Evolutionary conservation across 176 grass and related monocot genomes (phyloP).

Genomic region (Metroxylon sagu): DNA sequence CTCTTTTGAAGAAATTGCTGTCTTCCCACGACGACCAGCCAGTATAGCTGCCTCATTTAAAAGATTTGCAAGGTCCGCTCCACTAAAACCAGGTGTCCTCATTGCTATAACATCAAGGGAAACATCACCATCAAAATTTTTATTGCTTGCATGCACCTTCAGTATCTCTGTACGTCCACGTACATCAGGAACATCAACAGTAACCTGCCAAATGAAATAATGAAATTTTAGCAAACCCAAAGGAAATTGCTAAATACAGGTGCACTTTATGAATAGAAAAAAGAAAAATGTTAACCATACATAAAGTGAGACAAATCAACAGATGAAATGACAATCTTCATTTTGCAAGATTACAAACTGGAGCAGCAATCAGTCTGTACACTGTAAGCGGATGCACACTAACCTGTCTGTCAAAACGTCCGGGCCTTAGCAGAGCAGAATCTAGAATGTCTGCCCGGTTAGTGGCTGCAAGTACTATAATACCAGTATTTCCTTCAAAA

Average conservation of each 20-base stretch:
- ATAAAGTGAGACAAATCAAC: too few species aligned
- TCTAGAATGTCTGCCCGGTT: constrained; percentile 96
- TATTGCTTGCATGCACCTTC: constrained; percentile 89
- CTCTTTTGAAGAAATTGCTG: constrained; percentile 89
- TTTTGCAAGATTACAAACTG: too few species aligned
- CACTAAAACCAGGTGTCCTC: constrained; percentile 98
- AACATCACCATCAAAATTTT: constrained; percentile 91
- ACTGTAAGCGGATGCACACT: constrained; percentile 1
- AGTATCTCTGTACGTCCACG: constrained; percentile 91
- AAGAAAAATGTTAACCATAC: too few species aligned
- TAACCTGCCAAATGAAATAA: constrained; percentile 37
- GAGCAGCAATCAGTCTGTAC: too few species aligned
- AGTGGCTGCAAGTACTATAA: constrained; percentile 95
- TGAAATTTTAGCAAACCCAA: too few species aligned
- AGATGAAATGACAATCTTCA: too few species aligned
- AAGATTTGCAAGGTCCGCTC: constrained; percentile 97
- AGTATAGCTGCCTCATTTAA: constrained; percentile 95
- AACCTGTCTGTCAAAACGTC: constrained; percentile 99
- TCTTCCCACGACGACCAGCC: constrained; percentile 68
- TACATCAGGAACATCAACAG: constrained; percentile 95
- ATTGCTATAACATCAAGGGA: constrained; percentile 97
- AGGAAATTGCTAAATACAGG: too few species aligned
- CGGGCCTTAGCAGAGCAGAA: constrained; percentile 90
- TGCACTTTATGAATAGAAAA: too few species aligned
- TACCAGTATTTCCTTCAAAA: constrained; percentile 88